Conservation (phyloP, 2,329 filamentous ascomycete genomes). For the Ilyonectria robusta region DNA sequence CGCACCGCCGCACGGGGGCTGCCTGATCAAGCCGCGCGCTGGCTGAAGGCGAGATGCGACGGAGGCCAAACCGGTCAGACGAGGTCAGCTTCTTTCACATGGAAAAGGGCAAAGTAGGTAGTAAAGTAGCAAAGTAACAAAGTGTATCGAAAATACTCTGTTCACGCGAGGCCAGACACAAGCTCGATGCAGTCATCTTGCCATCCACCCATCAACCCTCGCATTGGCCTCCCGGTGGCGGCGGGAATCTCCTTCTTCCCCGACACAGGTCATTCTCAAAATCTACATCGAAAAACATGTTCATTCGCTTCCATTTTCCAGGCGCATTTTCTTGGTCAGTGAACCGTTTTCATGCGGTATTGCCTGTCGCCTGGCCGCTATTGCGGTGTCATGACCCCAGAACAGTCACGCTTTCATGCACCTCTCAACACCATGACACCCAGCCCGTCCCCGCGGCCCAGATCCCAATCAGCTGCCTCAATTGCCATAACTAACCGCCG, state of each 20-base stretch:
- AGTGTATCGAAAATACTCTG: conserved; percentile 7
- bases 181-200: conserved; percentile 37
- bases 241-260: not conserved
- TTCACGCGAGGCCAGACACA: conserved; percentile 19
- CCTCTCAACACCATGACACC: conserved; percentile 37
- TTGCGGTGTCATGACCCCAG: conserved; percentile 34
- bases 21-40: conserved; percentile 29
- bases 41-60: not conserved
- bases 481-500: conserved; percentile 31
- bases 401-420: conserved; percentile 39
- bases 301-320: not conserved
- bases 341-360: conserved; percentile 11
- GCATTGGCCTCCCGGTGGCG: conserved; percentile 5
- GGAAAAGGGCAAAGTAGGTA: conserved; percentile 2
- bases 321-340: not conserved
- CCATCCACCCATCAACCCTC: conserved; percentile 28
- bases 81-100: conserved; percentile 29
- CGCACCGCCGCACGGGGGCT: conserved; percentile 33
- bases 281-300: no score
- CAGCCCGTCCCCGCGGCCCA: conserved; percentile 32
- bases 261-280: not conserved
- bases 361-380: conserved; percentile 16
- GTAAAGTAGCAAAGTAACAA: not conserved
- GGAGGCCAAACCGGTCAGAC: not conserved
- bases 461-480: conserved; percentile 48